A percentile compares a stretch with the other conserved stretches of the same genome.
Conservation (phyloP, 1,284 basidiomycete species). For the Naganishia liquefaciens region DNA sequence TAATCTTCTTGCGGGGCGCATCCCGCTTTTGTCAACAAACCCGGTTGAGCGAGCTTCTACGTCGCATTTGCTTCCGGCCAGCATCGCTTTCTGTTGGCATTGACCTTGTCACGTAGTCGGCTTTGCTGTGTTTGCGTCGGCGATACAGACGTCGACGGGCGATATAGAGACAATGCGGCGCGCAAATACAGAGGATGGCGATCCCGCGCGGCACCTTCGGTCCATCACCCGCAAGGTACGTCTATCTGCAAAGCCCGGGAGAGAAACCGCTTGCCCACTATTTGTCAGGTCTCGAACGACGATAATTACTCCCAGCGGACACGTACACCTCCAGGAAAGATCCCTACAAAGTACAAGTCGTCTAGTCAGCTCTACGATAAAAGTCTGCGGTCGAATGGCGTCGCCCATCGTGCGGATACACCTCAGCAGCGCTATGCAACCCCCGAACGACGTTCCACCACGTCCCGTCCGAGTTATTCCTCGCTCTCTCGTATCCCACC, state of each 20-base stretch:
- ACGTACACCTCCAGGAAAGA: background rate
- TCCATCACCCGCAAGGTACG: conserved; percentile 30
- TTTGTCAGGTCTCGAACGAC: conserved; percentile 12
- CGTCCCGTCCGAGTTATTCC: background rate
- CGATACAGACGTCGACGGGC: background rate
- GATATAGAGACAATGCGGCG: conserved; percentile 1
- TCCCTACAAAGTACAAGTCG: conserved; percentile 21
- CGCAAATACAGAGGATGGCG: background rate
- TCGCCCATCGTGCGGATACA: background rate
- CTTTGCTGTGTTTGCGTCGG: too few species aligned
- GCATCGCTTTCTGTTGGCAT: background rate
- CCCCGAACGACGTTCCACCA: conserved; percentile 7
- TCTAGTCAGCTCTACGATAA: conserved; percentile 5
- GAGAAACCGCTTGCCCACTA: background rate
- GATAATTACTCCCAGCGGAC: conserved; percentile 10
- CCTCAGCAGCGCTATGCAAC: background rate
- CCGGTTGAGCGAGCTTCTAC: too few species aligned
- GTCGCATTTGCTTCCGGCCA: background rate
- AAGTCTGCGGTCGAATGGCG: conserved; percentile 6
- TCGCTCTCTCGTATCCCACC: background rate
- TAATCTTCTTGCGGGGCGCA: too few species aligned
- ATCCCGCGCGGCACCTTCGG: conserved; percentile 5
- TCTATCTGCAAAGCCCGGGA: background rate
- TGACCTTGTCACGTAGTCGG: background rate
- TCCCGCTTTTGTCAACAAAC: too few species aligned